Evolutionary conservation across 2,329 filamentous ascomycete species (phyloP).

Genomic region (Thielaviopsis musarum): DNA sequence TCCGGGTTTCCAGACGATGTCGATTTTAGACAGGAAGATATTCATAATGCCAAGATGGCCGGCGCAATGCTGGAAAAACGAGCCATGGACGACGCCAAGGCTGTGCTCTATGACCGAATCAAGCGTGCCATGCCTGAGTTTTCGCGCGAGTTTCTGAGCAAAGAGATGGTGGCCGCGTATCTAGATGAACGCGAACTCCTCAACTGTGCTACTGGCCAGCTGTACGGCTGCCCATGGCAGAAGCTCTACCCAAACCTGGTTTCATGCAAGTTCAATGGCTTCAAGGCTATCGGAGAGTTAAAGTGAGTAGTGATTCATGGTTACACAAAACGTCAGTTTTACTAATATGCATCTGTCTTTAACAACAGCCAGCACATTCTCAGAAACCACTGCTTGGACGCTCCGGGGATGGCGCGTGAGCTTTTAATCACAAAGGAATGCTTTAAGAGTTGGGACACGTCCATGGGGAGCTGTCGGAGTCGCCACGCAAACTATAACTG

Average conservation of each 20-base stretch:
- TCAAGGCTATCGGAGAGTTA: slow-evolving; percentile 1
- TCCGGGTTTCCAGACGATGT: not conserved
- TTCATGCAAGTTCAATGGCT: not conserved
- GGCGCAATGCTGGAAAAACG: not conserved
- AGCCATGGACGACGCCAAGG: not conserved
- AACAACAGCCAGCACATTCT: slow-evolving; percentile 22
- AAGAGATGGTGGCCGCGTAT: not conserved
- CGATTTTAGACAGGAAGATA: not conserved
- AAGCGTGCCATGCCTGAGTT: not conserved
- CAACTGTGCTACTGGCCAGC: not conserved
- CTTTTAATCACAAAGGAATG: not conserved
- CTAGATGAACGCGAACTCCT: not conserved
- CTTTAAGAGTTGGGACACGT: not conserved
- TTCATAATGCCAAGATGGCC: not conserved
- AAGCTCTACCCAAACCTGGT: not conserved
- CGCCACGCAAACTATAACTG: not conserved
- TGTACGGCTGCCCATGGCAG: slow-evolving; percentile 2
- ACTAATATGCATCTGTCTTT: too few species aligned
- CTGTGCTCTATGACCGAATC: not conserved
- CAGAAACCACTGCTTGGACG: not conserved
- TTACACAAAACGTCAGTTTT: not conserved
- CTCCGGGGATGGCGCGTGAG: not conserved
- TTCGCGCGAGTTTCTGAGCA: not conserved
- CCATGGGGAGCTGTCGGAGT: not conserved
- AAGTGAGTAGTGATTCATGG: not conserved